These are phyloP conservation scores for Ananas comosus DNA, from an alignment of 176 grass and related monocot genomes.

Conservation along the genomic window DNA sequence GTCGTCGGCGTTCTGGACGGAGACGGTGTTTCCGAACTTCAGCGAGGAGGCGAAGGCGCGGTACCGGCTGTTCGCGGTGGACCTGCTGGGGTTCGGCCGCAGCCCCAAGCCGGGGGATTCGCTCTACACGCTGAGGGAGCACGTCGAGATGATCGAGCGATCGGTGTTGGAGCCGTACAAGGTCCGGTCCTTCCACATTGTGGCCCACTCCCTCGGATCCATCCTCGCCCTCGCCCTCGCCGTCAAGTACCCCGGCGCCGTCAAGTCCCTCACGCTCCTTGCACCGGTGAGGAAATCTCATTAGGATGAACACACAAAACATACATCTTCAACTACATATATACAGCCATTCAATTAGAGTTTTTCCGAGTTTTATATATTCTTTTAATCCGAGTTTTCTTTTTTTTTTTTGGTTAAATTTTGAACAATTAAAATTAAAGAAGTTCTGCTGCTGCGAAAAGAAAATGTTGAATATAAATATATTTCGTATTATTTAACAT, in stretches of 20 bases:
- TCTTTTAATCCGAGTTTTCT: no score
- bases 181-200: constrained; percentile 49
- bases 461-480: no score
- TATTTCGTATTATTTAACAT: no score
- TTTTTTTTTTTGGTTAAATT: no score
- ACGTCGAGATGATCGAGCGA: constrained; percentile 49
- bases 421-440: no score
- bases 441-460: no score
- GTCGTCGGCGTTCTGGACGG: constrained; percentile 46
- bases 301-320: not conserved
- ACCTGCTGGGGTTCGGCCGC: constrained; percentile 40
- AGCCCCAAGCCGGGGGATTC: constrained; percentile 52
- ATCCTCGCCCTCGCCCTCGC: constrained; percentile 46
- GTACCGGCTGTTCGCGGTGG: constrained; percentile 44
- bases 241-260: constrained; percentile 36
- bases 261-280: constrained; percentile 43
- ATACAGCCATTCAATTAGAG: no score
- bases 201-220: constrained; percentile 48
- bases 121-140: constrained; percentile 48
- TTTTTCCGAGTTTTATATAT: no score
- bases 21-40: constrained; percentile 46
- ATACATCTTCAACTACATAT: no score
- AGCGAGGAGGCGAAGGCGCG: constrained; percentile 26
- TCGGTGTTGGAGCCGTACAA: constrained; percentile 36
- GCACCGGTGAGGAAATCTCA: constrained; percentile 20